Base-by-base conservation (phyloP, 2,329 filamentous ascomycete genomes). In the Phialophora verrucosa region DNA sequence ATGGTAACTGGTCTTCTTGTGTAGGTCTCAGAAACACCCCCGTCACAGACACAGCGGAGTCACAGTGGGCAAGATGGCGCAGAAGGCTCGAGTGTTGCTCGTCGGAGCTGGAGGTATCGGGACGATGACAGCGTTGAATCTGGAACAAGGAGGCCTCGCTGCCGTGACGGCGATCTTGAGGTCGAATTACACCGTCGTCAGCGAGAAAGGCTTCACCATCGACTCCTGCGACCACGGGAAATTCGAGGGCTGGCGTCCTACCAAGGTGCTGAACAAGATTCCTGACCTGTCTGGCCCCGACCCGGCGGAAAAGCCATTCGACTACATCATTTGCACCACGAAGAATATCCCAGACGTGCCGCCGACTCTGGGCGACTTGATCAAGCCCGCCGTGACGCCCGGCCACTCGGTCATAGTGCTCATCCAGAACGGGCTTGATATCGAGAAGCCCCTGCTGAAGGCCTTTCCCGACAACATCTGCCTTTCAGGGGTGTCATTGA, bases 361-460 rank as follows among this genome's bases (percentile, higher is more conserved):
- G 0, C 85, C 87, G 0, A 78, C 76, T 0, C 75, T 84, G 0
- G 72, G 78, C 47, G 81, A 85, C 1, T 73, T 87, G 35, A 82
- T 88, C 29, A 72, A 74, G 0, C 83, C 84, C 0, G 85, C 84
- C 1, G 76, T 89, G 0, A 84, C 82, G 0, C 78, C 80, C 0
- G 79, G 78, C 1, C 76, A 81, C 27, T 87, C 86, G 0, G 79
- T 79, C 31, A 83, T 89, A 53, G 78, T 88, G 0, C 79, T 89
- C 6, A 76, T 87, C 4, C 87, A 89, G 68, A 89, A 89, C 71
- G 87, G 87, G 0, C 75, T 89, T n/a, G 87, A 88, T 70, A 88
- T 89, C 67, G 85, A 89, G 69, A 81, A 79, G 50, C 84, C 85
- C 0, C 72, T 88, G 23, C 72, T 84, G 20, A 63, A 72, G 0